A percentile compares a stretch with the other conserved stretches of the same genome.
Conservation (phyloP, 441 rosid species). For the Capsella rubella region DNA sequence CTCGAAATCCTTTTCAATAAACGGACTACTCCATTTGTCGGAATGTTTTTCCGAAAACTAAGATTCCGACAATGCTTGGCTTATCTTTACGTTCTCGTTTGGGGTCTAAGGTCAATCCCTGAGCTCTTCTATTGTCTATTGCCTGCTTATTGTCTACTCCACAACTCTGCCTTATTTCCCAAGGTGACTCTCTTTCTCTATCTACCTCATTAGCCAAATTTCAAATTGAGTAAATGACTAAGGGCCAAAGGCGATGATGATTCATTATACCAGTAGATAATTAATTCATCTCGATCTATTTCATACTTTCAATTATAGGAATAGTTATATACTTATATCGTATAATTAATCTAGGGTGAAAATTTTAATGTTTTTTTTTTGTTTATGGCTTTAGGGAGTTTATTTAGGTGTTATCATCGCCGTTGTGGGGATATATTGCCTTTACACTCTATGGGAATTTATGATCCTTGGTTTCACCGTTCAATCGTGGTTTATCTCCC, state of each 20-base stretch:
- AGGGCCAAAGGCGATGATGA: too few relatives aligned
- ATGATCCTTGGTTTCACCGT: conserved; percentile 33
- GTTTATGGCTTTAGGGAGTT: conserved; percentile 17
- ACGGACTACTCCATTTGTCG: conserved; percentile 42
- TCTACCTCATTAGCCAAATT: background rate
- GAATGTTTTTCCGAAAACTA: conserved; percentile 11
- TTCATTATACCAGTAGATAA: background rate
- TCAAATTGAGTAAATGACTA: background rate
- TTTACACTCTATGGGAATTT: conserved; percentile 41
- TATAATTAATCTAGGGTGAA: background rate
- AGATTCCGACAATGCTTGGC: conserved; percentile 41
- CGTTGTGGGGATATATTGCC: conserved; percentile 35
- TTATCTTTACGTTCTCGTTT: background rate
- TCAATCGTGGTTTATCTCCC: conserved; percentile 25
- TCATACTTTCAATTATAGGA: background rate
- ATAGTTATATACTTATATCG: background rate
- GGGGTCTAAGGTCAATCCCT: conserved; percentile 42
- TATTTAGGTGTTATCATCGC: conserved; percentile 18
- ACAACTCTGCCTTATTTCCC: conserved; percentile 40
- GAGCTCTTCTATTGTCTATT: conserved; percentile 38
- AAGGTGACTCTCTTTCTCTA: conserved; percentile 24
- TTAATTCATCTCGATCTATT: background rate
- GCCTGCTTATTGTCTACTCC: conserved; percentile 47
- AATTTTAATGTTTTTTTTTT: background rate
- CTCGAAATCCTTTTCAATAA: conserved; percentile 39